Evolutionary conservation across 2,329 filamentous ascomycete genomes (phyloP).

Genomic region (Purpureocillium takamizusanense): DNA sequence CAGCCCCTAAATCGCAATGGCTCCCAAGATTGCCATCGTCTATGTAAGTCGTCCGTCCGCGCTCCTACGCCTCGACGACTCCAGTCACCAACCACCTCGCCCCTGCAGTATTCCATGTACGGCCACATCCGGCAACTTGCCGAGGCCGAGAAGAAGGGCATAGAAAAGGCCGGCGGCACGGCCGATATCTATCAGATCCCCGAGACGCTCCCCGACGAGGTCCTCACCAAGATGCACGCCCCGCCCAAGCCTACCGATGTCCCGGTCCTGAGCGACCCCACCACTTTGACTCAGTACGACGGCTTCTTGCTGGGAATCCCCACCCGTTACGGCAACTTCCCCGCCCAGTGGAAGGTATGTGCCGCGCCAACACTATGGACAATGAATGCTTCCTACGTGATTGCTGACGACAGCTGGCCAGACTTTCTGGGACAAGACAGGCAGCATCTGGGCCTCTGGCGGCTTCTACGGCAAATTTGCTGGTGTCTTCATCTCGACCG

Average conservation of each 20-base stretch:
- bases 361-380: no score
- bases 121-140: constrained; percentile 81
- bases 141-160: constrained; percentile 82
- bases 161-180: constrained; percentile 75
- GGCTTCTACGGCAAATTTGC: constrained; percentile 81
- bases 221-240: constrained; percentile 86
- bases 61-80: neutral
- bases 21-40: constrained; percentile 85
- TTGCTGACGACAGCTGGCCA: constrained; percentile 8
- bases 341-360: constrained; percentile 76
- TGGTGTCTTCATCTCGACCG: constrained; percentile 87
- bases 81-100: neutral
- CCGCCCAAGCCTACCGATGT: constrained; percentile 63
- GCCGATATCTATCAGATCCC: constrained; percentile 79
- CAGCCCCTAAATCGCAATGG: constrained; percentile 48
- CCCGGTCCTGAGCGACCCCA: constrained; percentile 49
- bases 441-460: constrained; percentile 72
- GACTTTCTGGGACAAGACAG: constrained; percentile 83
- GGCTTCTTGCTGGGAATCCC: constrained; percentile 90
- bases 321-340: constrained; percentile 95
- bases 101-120: constrained; percentile 76
- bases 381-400: no score
- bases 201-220: constrained; percentile 79
- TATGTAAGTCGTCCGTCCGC: constrained; percentile 50
- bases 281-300: constrained; percentile 65